phyloP scores from a whole-genome alignment of 129 eudicot genomes.

The Ambrosia trifida region DNA sequence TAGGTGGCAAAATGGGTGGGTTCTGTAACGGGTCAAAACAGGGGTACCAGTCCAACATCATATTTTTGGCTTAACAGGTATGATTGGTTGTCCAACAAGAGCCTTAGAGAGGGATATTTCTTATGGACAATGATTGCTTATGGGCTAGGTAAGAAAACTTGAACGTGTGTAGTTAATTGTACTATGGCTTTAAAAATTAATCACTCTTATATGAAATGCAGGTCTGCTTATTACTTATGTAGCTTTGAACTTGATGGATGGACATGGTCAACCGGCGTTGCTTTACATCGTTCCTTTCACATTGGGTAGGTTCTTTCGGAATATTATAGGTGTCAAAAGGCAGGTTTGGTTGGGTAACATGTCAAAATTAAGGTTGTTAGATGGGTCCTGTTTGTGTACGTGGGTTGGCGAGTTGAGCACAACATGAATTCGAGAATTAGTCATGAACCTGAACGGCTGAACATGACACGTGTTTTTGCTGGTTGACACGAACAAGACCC shows the following conservation, averaged over 20 bases:
- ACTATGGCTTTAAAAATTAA: background rate
- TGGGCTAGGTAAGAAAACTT: slow-evolving; percentile 60
- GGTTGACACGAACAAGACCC: no score
- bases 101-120: slow-evolving; percentile 78
- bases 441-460: no score
- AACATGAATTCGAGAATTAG: no score
- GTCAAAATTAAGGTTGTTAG: no score
- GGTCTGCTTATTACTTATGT: slow-evolving; percentile 15
- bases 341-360: no score
- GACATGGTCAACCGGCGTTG: slow-evolving; percentile 66
- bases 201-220: background rate
- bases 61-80: slow-evolving; percentile 51
- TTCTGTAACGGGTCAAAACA: background rate
- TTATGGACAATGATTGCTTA: slow-evolving; percentile 93
- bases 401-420: no score
- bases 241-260: slow-evolving; percentile 75
- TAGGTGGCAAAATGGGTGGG: slow-evolving; percentile 8
- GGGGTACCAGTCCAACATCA: slow-evolving; percentile 9
- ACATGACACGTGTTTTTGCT: no score
- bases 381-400: no score
- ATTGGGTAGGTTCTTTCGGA: slow-evolving; percentile 25
- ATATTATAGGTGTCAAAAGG: background rate
- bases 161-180: background rate
- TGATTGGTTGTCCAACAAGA: slow-evolving; percentile 91
- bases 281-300: slow-evolving; percentile 49